Conservation (phyloP, 2,329 filamentous ascomycete genomes). For the Phoma sp. region DNA sequence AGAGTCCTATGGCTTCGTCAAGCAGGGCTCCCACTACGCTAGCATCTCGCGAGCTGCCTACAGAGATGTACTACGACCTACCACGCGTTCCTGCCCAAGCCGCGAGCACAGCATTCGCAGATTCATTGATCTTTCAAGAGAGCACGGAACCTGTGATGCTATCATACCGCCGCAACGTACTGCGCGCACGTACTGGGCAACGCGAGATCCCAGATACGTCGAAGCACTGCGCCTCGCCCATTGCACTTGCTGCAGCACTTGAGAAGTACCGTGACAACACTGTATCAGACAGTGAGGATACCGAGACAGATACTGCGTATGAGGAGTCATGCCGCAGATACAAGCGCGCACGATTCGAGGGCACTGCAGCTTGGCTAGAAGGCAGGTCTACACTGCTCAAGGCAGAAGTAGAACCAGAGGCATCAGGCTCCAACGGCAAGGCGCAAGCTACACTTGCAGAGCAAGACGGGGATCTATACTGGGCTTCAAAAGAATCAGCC, state of each 20-base stretch:
- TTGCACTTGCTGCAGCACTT: slow-evolving; percentile 3
- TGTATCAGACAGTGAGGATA: not conserved
- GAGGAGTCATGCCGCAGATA: slow-evolving; percentile 1
- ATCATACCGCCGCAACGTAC: not conserved
- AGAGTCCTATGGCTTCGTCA: not conserved
- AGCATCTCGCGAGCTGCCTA: slow-evolving; percentile 18
- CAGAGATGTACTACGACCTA: slow-evolving; percentile 24
- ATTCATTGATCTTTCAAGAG: not conserved
- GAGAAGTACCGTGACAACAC: not conserved
- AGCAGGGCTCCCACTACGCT: slow-evolving; percentile 13
- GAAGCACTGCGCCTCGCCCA: slow-evolving; percentile 5
- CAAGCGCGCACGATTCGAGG: slow-evolving; percentile 8
- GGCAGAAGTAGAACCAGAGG: not conserved
- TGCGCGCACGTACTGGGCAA: not conserved
- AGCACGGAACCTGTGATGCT: not conserved
- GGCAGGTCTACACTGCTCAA: not conserved
- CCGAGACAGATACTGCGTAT: not conserved
- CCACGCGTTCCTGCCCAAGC: slow-evolving; percentile 6
- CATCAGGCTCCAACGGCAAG: not conserved
- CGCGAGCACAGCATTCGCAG: not conserved
- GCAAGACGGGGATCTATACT: slow-evolving; percentile 2
- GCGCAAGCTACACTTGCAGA: not conserved
- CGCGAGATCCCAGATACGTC: slow-evolving; percentile 4
- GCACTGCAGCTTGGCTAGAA: not conserved
- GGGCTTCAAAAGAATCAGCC: not conserved